These are phyloP conservation scores for Cylindrotheca closterium DNA, from an alignment of 108 stramenopile species.

Conservation along the genomic window DNA sequence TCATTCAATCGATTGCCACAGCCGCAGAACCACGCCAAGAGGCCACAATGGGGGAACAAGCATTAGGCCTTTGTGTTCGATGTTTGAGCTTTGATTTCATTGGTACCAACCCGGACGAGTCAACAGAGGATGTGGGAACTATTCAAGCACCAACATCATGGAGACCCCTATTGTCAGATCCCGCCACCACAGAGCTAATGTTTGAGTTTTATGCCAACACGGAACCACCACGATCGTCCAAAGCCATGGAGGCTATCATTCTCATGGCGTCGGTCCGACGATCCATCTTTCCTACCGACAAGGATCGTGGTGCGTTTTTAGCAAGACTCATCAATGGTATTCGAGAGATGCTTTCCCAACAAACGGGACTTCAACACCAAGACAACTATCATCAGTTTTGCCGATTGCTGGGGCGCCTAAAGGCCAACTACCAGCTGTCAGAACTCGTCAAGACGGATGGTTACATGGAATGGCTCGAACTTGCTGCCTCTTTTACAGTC, in stretches of 20 bases:
- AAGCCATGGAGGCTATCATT: constrained; percentile 93
- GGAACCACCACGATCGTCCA: constrained; percentile 86
- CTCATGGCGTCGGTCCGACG: constrained; percentile 88
- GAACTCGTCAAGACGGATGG: constrained; percentile 93
- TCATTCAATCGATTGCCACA: constrained; percentile 16
- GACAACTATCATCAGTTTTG: constrained; percentile 99
- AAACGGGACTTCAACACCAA: constrained; percentile 93
- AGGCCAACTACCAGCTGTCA: constrained; percentile 96
- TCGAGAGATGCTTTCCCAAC: constrained; percentile 84
- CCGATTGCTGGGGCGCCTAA: constrained; percentile 92
- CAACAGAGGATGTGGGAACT: constrained; percentile 96
- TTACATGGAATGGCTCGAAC: constrained; percentile 93
- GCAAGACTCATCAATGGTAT: constrained; percentile 84
- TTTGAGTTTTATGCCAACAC: constrained; percentile 95
- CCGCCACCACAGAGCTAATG: constrained; percentile 84
- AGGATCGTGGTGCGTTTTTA: constrained; percentile 91
- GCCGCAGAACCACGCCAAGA: constrained; percentile 75
- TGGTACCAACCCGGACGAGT: constrained; percentile 98
- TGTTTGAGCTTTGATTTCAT: constrained; percentile 98
- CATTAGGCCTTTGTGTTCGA: constrained; percentile 78
- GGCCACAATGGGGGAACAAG: constrained; percentile 79
- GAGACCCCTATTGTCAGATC: constrained; percentile 85
- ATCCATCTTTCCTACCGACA: constrained; percentile 92
- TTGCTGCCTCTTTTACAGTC: constrained; percentile 90
- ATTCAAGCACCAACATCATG: constrained; percentile 96